These are phyloP conservation scores for Collybia sordida DNA, from an alignment of 768 basidiomycete genomes.

Conservation along the genomic window DNA sequence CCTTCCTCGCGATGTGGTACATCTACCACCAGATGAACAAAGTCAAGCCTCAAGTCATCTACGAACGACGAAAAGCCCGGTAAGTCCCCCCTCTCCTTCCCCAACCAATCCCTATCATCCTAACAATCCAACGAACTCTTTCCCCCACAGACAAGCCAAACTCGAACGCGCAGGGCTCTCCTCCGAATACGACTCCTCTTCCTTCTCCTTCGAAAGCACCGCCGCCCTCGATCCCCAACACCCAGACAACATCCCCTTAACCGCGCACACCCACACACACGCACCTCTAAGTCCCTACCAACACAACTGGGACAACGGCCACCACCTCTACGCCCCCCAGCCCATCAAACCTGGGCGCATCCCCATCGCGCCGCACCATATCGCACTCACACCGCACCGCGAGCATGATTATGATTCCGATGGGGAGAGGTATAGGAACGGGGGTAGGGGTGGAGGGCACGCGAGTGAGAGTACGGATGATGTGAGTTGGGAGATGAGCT, in stretches of 20 bases:
- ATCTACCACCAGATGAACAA: constrained; percentile 71
- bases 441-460: constrained; percentile 6
- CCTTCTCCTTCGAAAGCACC: constrained; percentile 19
- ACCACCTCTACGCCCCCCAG: constrained; percentile 49
- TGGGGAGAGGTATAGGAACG: constrained; percentile 12
- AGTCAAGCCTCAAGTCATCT: constrained; percentile 66
- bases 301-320: constrained; percentile 38
- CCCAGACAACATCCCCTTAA: constrained; percentile 41
- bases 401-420: neutral
- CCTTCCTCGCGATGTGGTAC: constrained; percentile 81
- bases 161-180: constrained; percentile 27
- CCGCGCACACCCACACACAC: constrained; percentile 5
- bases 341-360: constrained; percentile 29
- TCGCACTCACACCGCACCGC: constrained; percentile 4
- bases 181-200: constrained; percentile 11
- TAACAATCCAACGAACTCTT: no score
- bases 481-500: constrained; percentile 29
- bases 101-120: neutral
- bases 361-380: constrained; percentile 4
- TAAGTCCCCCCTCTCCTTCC: constrained; percentile 22
- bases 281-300: constrained; percentile 25
- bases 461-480: constrained; percentile 27
- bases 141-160: constrained; percentile 52
- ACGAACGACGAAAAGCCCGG: constrained; percentile 71
- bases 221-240: constrained; percentile 25